A percentile compares a stretch with the other conserved stretches of the same genome.
Evolutionary conservation across 208 protist species (phyloP).

Genomic region (Polymyxa betae): DNA sequence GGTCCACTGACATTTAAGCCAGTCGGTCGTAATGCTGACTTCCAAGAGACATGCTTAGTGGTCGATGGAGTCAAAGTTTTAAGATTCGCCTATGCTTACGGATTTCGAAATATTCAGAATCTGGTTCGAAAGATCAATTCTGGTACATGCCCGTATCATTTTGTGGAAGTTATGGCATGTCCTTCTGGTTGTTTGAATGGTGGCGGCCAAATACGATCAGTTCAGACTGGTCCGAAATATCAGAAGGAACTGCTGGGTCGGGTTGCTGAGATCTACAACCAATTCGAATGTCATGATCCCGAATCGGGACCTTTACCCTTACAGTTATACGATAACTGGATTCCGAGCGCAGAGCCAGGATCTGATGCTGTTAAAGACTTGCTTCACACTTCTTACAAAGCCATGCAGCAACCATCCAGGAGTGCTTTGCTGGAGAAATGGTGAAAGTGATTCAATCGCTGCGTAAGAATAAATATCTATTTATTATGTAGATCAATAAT

Average conservation of each 20-base stretch:
- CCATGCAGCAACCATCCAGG: not conserved
- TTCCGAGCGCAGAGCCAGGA: not conserved
- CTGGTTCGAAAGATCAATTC: slow-evolving; percentile 88
- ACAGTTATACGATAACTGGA: slow-evolving; percentile 23
- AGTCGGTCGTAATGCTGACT: slow-evolving; percentile 44
- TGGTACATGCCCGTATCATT: slow-evolving; percentile 76
- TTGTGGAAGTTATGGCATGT: slow-evolving; percentile 97
- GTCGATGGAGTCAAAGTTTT: slow-evolving; percentile 62
- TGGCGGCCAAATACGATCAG: slow-evolving; percentile 82
- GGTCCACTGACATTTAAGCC: not conserved
- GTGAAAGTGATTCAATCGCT: no score
- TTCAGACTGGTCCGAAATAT: not conserved
- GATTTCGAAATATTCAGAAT: slow-evolving; percentile 97
- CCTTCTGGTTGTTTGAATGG: slow-evolving; percentile 94
- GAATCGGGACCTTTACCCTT: not conserved
- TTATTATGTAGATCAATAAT: no score
- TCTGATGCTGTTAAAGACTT: not conserved
- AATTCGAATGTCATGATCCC: not conserved
- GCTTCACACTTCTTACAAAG: not conserved
- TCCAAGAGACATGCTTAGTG: slow-evolving; percentile 1
- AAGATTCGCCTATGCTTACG: slow-evolving; percentile 85
- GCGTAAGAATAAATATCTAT: no score
- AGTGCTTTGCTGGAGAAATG: not conserved
- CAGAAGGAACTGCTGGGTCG: not conserved
- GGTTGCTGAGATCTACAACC: not conserved